These are phyloP conservation scores for Talaromyces islandicus DNA, from an alignment of 2,329 filamentous ascomycete genomes.

Conservation along the genomic window DNA sequence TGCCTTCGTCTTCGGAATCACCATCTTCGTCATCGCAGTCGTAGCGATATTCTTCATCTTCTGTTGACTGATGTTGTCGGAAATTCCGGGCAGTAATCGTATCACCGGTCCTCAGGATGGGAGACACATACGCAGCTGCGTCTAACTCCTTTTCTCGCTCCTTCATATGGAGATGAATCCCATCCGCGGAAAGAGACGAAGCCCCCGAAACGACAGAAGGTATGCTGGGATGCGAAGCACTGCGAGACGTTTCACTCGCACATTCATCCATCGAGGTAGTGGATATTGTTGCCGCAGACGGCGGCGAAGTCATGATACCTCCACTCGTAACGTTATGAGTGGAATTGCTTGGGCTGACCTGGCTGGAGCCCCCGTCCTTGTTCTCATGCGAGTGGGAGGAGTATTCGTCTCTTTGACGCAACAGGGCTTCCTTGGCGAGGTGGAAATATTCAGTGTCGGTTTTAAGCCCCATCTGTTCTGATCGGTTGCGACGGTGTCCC, in stretches of 20 bases:
- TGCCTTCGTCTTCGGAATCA: constrained; percentile 38
- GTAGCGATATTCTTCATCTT: constrained; percentile 34
- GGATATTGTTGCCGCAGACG: constrained; percentile 41
- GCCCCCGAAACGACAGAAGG: constrained; percentile 41
- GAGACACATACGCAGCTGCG: constrained; percentile 22
- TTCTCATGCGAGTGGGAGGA: constrained; percentile 12
- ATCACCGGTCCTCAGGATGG: constrained; percentile 36
- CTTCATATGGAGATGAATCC: constrained; percentile 18
- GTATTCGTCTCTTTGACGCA: constrained; percentile 19
- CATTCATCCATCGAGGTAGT: constrained; percentile 40
- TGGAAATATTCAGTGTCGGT: constrained; percentile 29
- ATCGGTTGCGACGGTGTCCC: constrained; percentile 31
- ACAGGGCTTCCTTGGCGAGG: constrained; percentile 28
- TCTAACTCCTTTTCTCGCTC: constrained; percentile 24
- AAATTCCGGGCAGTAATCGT: constrained; percentile 30
- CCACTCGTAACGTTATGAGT: constrained; percentile 8
- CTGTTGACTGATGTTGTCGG: constrained; percentile 16
- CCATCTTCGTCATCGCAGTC: constrained; percentile 39
- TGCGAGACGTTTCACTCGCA: constrained; percentile 41
- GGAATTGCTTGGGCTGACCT: constrained; percentile 3
- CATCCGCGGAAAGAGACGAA: constrained; percentile 40
- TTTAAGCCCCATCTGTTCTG: constrained; percentile 28
- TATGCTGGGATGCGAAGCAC: constrained; percentile 43
- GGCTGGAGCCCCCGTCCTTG: neutral
- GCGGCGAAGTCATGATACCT: constrained; percentile 29